Percentiles rank a stretch among this genome's conserved stretches.
Conservation (phyloP, 2,329 filamentous ascomycete genomes). For the Colletotrichum costaricense region DNA sequence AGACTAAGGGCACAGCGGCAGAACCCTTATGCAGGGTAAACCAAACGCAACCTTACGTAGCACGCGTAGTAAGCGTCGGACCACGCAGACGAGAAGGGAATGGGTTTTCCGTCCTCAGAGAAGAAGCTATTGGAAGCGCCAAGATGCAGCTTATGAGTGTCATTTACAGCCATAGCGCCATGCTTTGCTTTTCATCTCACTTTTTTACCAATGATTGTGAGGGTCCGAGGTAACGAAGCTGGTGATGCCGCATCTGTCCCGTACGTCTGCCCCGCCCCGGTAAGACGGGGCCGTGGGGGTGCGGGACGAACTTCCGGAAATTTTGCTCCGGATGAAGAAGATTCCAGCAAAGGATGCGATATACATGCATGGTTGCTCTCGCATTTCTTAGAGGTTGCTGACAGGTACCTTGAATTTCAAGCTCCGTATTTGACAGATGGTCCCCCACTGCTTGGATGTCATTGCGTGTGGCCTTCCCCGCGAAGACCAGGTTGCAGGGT, state of each 20-base stretch:
- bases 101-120: neutral
- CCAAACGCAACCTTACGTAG: neutral
- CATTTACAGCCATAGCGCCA: neutral
- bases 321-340: conserved; percentile 18
- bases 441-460: neutral
- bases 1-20: neutral
- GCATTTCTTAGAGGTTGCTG: too few species aligned
- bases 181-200: neutral
- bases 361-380: neutral
- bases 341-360: conserved; percentile 14
- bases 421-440: neutral
- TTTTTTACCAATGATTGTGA: neutral
- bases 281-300: neutral
- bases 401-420: too few species aligned
- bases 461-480: neutral
- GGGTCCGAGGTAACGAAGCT: conserved; percentile 4
- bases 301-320: neutral
- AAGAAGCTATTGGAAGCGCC: neutral
- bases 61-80: neutral
- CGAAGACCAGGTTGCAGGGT: too few species aligned
- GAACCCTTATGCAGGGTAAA: conserved; percentile 11
- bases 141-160: neutral
- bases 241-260: conserved; percentile 17
- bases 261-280: conserved; percentile 1
- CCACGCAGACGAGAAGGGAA: too few species aligned